Evolutionary conservation across 139 green algal species (phyloP).

Genomic region (Coelastrella sp.): DNA sequence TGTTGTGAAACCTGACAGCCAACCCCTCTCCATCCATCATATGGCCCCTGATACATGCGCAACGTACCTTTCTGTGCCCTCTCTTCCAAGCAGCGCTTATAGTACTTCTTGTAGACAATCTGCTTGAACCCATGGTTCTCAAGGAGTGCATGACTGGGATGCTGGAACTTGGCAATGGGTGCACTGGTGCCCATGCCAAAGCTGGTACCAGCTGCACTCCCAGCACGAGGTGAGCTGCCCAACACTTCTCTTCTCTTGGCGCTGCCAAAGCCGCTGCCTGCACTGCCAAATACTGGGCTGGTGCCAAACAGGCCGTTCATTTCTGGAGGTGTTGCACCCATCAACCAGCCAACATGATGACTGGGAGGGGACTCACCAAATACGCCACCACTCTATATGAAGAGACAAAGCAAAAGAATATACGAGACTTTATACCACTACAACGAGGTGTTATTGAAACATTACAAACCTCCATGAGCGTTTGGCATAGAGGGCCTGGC

Average conservation of each 20-base stretch:
- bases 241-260: not conserved
- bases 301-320: slow-evolving; percentile 59
- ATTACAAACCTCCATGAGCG: too few relatives aligned
- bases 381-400: not conserved
- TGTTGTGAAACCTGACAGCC: too few relatives aligned
- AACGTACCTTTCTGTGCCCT: slow-evolving; percentile 70
- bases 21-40: too few relatives aligned
- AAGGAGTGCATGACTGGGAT: slow-evolving; percentile 92
- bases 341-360: slow-evolving; percentile 78
- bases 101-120: slow-evolving; percentile 91
- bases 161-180: slow-evolving; percentile 84
- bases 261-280: slow-evolving; percentile 27
- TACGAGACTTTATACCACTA: too few relatives aligned
- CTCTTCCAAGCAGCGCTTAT: slow-evolving; percentile 91
- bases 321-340: slow-evolving; percentile 80
- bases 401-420: not conserved
- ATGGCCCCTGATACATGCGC: too few relatives aligned
- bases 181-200: slow-evolving; percentile 19
- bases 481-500: too few relatives aligned
- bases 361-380: slow-evolving; percentile 61
- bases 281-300: slow-evolving; percentile 39
- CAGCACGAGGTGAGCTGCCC: slow-evolving; percentile 19
- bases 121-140: slow-evolving; percentile 96
- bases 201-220: not conserved
- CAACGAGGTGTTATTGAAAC: too few relatives aligned